Base-by-base conservation (phyloP, 1,284 basidiomycete species). In the Exobasidium rhododendri region DNA sequence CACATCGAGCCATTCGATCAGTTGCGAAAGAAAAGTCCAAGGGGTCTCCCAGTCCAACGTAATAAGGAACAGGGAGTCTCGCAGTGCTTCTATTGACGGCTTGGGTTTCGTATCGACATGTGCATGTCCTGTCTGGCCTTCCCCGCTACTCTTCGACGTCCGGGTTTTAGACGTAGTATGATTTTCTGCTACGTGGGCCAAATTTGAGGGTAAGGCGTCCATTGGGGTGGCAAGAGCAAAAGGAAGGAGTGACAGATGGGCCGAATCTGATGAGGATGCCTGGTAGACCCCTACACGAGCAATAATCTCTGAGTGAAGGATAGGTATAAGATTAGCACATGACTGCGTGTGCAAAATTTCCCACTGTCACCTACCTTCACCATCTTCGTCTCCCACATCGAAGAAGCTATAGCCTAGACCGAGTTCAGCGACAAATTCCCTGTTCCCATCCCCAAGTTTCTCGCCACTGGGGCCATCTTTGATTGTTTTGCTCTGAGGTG, bases 1-100 rank as follows among this genome's bases (percentile, higher is more conserved):
- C 35, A 72, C 58, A 47, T 80, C 81, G 50, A 97, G 82, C 94
- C 94, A 97, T 47, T 83, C 85, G 63, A 89, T 83, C 4, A 98
- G 82, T 74, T 97, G 90, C n/a, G 89, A 86, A 0, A 94, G 80
- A 81, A 97, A 97, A 0, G 87, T 86, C 86, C 90, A 92, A 0
- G 94, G 94, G 69, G 86, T 86, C 69, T 92, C 92, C 94, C 94
- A 97, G 80, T 98, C 94, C n/a, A 97, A 83, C 0, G 89, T 85
- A 70, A 97, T 89, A 70, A 97, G 83, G 53, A 93, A 86, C 13
- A 92, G 84, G 0, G 91, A 90, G 73, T 94, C 89, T 40, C 87
- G 84, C 7, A 93, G 80, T 4, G 86, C 83, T 17, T 62, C 64
- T 58, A 75, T 64, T 13, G 73, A 71, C 2, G 69, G 61, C 7